Conservation (phyloP, 768 basidiomycete genomes). For the Pleurotus pulmonarius region DNA sequence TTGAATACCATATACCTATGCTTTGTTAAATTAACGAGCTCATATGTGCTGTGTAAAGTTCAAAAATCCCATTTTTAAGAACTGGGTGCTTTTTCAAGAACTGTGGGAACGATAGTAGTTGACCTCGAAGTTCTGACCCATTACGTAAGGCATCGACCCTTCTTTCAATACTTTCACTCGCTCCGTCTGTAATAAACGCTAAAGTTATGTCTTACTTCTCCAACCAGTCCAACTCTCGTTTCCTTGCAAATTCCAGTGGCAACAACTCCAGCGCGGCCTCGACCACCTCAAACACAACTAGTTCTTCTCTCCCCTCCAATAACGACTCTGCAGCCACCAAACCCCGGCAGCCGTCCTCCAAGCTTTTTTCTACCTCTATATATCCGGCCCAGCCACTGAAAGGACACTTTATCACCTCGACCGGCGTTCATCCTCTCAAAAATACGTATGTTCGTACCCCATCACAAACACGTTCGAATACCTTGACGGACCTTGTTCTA, state of each 20-base stretch:
- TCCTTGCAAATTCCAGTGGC: constrained; percentile 50
- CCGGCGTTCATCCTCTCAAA: constrained; percentile 67
- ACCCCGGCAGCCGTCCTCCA: constrained; percentile 56
- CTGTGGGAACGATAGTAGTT: too few species aligned
- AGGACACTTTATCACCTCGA: constrained; percentile 19
- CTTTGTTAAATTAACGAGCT: too few species aligned
- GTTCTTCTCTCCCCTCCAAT: constrained; percentile 20
- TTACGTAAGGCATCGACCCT: constrained; percentile 9
- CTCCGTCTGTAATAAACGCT: too few species aligned
- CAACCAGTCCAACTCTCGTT: constrained; percentile 74
- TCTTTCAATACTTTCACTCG: background rate
- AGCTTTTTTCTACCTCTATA: constrained; percentile 70
- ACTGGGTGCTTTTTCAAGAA: too few species aligned
- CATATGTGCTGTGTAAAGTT: too few species aligned
- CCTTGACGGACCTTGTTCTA: constrained; percentile 26
- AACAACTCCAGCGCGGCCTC: constrained; percentile 12
- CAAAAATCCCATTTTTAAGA: too few species aligned
- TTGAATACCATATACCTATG: too few species aligned
- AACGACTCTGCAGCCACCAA: constrained; percentile 20
- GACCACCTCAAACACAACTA: constrained; percentile 17
- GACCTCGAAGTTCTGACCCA: background rate
- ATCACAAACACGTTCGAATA: constrained; percentile 15
- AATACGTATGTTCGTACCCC: constrained; percentile 81
- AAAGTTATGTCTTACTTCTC: constrained; percentile 57
- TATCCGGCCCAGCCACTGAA: constrained; percentile 37